A percentile compares a stretch with the other conserved stretches of the same genome.
Conservation (phyloP, 805 yeast species). For the Metschnikowia proteae region DNA sequence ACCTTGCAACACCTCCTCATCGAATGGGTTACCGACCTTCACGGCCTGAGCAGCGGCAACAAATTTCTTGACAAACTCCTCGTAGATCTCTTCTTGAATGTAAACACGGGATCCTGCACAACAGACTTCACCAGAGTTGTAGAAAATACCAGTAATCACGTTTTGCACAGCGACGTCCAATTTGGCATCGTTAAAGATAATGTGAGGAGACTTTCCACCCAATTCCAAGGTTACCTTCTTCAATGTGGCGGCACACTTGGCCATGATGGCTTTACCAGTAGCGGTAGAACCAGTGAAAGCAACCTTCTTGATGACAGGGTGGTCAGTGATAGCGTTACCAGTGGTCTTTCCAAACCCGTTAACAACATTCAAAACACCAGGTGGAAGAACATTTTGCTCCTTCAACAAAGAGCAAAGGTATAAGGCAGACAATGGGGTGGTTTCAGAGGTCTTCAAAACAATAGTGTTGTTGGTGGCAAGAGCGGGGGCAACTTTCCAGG, state of each 20-base stretch:
- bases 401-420: constrained; percentile 63
- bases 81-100: constrained; percentile 82
- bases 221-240: constrained; percentile 91
- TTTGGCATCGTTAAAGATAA: constrained; percentile 83
- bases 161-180: constrained; percentile 69
- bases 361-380: constrained; percentile 84
- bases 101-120: constrained; percentile 91
- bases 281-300: constrained; percentile 96
- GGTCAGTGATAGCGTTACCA: constrained; percentile 76
- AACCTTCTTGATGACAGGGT: constrained; percentile 79
- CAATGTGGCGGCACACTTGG: constrained; percentile 67
- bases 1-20: constrained; percentile 76
- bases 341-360: constrained; percentile 84
- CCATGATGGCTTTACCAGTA: constrained; percentile 82
- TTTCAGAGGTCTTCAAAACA: constrained; percentile 87
- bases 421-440: constrained; percentile 86
- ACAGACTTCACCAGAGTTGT: constrained; percentile 94
- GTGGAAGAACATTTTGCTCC: constrained; percentile 80
- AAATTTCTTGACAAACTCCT: constrained; percentile 63
- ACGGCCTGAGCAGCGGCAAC: constrained; percentile 48
- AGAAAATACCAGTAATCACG: constrained; percentile 80
- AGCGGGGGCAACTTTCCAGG: constrained; percentile 95
- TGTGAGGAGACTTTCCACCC: constrained; percentile 95
- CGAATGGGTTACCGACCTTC: constrained; percentile 83
- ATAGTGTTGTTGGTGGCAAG: constrained; percentile 86